A percentile compares a stretch with the other conserved stretches of the same genome.
Conservation (phyloP, 2,329 filamentous ascomycete genomes). For the Xylariaceae sp. region DNA sequence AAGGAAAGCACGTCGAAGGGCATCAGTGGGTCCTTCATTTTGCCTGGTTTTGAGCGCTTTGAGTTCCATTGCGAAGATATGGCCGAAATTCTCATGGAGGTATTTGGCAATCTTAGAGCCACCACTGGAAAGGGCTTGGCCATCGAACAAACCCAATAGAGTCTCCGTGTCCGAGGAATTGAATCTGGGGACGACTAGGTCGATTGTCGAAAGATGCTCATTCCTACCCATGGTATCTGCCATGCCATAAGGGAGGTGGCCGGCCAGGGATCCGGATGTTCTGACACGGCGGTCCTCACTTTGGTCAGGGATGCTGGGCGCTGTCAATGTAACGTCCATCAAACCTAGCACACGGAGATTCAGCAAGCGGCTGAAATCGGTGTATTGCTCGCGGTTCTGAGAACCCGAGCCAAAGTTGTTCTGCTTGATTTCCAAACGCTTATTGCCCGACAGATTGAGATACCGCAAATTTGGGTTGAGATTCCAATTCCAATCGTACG, state of each 20-base stretch:
- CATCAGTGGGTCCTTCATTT: constrained; percentile 75
- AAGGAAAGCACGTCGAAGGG: constrained; percentile 80
- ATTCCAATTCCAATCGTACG: constrained; percentile 99
- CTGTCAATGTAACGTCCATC: constrained; percentile 96
- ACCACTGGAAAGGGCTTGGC: constrained; percentile 79
- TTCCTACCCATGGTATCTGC: constrained; percentile 90
- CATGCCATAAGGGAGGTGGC: constrained; percentile 92
- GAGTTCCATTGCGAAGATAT: constrained; percentile 77
- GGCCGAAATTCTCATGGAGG: constrained; percentile 90
- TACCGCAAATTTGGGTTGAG: constrained; percentile 94
- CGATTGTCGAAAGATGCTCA: constrained; percentile 92
- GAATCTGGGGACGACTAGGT: constrained; percentile 90
- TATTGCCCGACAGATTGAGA: constrained; percentile 95
- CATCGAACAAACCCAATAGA: constrained; percentile 92
- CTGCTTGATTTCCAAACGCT: constrained; percentile 84
- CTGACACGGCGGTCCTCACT: constrained; percentile 91
- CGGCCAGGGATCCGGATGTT: constrained; percentile 92
- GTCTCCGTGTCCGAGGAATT: constrained; percentile 87
- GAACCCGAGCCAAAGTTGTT: constrained; percentile 50
- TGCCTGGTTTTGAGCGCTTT: constrained; percentile 64
- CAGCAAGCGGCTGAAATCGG: constrained; percentile 80
- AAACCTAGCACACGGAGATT: constrained; percentile 85
- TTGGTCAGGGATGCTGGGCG: constrained; percentile 89
- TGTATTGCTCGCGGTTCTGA: constrained; percentile 66
- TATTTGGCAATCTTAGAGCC: constrained; percentile 97